phyloP scores from a whole-genome alignment of 805 yeast species.

The Sugiyamaella floridensis region DNA sequence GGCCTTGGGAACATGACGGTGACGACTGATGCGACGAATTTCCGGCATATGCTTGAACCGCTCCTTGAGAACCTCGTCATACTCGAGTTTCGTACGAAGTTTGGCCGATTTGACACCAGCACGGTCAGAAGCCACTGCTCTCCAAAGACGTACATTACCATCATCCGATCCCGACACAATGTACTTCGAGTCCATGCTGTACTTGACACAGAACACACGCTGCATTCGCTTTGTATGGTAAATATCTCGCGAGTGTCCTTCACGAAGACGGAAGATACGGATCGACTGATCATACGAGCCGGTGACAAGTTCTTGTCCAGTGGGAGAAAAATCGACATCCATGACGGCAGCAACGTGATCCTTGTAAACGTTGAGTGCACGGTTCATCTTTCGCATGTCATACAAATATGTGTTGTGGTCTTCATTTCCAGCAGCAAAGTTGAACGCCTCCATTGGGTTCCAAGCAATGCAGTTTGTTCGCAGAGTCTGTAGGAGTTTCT shows the following conservation, averaged over 20 bases:
- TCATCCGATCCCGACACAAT: conserved; percentile 91
- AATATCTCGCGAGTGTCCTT: conserved; percentile 91
- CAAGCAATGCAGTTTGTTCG: conserved; percentile 82
- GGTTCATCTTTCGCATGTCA: conserved; percentile 89
- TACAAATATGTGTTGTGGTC: conserved; percentile 92
- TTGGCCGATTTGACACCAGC: conserved; percentile 72
- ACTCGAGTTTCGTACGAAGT: conserved; percentile 77
- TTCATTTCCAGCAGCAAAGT: conserved; percentile 86
- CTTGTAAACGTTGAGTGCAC: conserved; percentile 78
- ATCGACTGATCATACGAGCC: conserved; percentile 94
- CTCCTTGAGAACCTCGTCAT: conserved; percentile 85
- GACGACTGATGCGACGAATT: conserved; percentile 79
- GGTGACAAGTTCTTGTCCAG: conserved; percentile 92
- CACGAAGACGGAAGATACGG: conserved; percentile 63
- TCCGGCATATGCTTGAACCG: conserved; percentile 96
- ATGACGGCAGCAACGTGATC: conserved; percentile 95
- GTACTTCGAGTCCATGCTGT: conserved; percentile 83
- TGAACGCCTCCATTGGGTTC: conserved; percentile 98
- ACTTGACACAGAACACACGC: conserved; percentile 76
- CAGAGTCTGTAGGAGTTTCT: conserved; percentile 75
- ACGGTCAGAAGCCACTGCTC: conserved; percentile 79
- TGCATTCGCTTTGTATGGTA: conserved; percentile 99
- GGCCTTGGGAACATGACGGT: conserved; percentile 83
- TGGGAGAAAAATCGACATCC: conserved; percentile 92
- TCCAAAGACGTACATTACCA: conserved; percentile 91